Evolutionary conservation across 768 basidiomycete species (phyloP).

Genomic region (Rhodotorula diobovata): DNA sequence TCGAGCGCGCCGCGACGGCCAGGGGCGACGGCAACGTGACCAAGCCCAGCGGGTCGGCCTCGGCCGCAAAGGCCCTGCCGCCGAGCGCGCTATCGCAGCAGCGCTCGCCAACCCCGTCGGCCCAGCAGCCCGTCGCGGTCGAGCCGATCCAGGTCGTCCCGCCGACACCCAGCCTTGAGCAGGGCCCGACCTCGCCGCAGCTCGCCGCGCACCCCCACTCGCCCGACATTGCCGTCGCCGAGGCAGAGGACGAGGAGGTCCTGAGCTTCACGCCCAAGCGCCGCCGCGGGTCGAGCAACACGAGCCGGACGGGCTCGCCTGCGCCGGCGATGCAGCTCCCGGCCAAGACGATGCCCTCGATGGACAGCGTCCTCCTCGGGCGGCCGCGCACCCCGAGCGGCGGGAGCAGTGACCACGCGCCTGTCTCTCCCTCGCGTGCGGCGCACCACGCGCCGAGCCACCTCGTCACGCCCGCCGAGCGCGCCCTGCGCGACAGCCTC

Average conservation of each 20-base stretch:
- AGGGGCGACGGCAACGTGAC: not conserved
- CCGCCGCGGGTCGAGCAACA: constrained; percentile 16
- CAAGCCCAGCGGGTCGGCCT: not conserved
- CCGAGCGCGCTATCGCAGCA: not conserved
- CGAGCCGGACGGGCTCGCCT: constrained; percentile 6
- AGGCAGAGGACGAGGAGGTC: constrained; percentile 25
- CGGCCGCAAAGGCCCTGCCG: not conserved
- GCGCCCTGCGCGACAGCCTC: constrained; percentile 22
- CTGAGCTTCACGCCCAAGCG: constrained; percentile 35
- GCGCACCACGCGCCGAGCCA: not conserved
- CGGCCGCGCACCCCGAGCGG: not conserved
- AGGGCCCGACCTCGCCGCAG: not conserved
- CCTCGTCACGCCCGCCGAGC: constrained; percentile 30
- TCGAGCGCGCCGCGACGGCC: constrained; percentile 46
- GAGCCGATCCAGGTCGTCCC: constrained; percentile 2
- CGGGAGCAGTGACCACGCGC: not conserved
- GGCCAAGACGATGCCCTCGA: not conserved
- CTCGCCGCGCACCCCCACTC: not conserved
- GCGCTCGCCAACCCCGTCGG: not conserved
- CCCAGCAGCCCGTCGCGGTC: not conserved
- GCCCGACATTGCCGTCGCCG: not conserved
- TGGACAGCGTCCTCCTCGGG: not conserved
- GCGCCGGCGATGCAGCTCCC: not conserved
- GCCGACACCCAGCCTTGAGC: constrained; percentile 1
- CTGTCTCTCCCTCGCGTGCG: not conserved